phyloP scores from a whole-genome alignment of 1,284 basidiomycete species.

The Ceratobasidium sp. region DNA sequence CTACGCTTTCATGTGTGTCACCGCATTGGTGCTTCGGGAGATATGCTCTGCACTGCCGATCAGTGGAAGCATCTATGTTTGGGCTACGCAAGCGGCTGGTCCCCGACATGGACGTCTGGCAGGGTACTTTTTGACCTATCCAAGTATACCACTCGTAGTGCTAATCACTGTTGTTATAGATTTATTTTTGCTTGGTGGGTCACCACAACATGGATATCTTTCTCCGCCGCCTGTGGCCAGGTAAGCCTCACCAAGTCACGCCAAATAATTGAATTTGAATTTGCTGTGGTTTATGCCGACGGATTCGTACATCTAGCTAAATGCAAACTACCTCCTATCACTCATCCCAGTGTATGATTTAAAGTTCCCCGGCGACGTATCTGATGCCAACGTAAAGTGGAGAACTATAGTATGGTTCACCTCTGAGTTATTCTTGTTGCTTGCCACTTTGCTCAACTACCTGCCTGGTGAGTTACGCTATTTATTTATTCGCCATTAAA shows the following conservation, averaged over 20 bases:
- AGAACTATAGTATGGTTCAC: conserved; percentile 56
- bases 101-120: conserved; percentile 53
- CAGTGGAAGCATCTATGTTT: conserved; percentile 57
- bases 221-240: conserved; percentile 53
- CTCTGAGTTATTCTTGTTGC: conserved; percentile 52
- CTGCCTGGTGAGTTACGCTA: conserved; percentile 49
- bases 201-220: conserved; percentile 57
- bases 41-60: conserved; percentile 54
- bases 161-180: conserved; percentile 30
- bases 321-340: conserved; percentile 55
- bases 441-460: conserved; percentile 55
- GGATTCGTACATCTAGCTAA: conserved; percentile 44
- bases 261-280: background rate
- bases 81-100: conserved; percentile 57
- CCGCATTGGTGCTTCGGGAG: conserved; percentile 57
- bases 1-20: conserved; percentile 52
- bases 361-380: conserved; percentile 55
- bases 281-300: background rate
- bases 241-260: conserved; percentile 21
- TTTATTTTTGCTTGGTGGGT: conserved; percentile 56
- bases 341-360: conserved; percentile 54
- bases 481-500: background rate
- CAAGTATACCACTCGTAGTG: background rate
- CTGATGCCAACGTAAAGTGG: conserved; percentile 55
- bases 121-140: conserved; percentile 40